Evolutionary conservation across 2,329 filamentous ascomycete species (phyloP).

Genomic region (Scedosporium minutisporum): DNA sequence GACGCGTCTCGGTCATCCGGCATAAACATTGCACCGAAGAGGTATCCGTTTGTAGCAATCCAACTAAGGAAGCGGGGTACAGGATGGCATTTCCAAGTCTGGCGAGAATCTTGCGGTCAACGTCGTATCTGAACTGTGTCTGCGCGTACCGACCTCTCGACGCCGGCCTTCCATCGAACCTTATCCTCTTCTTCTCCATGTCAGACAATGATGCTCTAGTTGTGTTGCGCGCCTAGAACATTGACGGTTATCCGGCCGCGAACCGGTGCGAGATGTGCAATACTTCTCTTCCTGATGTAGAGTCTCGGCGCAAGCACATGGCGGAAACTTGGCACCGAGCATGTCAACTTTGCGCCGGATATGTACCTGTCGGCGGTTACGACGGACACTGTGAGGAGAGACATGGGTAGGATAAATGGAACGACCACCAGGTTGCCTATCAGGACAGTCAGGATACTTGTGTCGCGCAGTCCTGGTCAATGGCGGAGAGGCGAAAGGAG

Average conservation of each 20-base stretch:
- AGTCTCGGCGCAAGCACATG: not conserved
- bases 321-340: not conserved
- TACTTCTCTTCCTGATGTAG: not conserved
- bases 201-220: too few species aligned
- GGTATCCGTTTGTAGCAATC: too few species aligned
- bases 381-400: not conserved
- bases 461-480: not conserved
- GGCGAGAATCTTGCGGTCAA: too few species aligned
- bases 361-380: not conserved
- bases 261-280: not conserved
- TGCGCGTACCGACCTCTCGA: too few species aligned
- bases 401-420: not conserved
- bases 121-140: too few species aligned
- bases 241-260: constrained; percentile 7
- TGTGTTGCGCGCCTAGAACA: constrained; percentile 5
- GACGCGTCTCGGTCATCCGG: too few species aligned
- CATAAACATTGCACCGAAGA: too few species aligned
- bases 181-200: too few species aligned
- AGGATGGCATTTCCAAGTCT: too few species aligned
- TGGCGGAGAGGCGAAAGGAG: not conserved
- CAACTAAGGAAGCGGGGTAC: too few species aligned
- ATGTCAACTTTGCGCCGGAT: not conserved
- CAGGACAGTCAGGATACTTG: not conserved
- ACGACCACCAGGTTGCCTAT: not conserved
- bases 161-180: too few species aligned